Evolutionary conservation across 2,329 filamentous ascomycete genomes (phyloP), one percentile per base, ranked within the genome.

Genomic region (Zymoseptoria tritici): DNA sequence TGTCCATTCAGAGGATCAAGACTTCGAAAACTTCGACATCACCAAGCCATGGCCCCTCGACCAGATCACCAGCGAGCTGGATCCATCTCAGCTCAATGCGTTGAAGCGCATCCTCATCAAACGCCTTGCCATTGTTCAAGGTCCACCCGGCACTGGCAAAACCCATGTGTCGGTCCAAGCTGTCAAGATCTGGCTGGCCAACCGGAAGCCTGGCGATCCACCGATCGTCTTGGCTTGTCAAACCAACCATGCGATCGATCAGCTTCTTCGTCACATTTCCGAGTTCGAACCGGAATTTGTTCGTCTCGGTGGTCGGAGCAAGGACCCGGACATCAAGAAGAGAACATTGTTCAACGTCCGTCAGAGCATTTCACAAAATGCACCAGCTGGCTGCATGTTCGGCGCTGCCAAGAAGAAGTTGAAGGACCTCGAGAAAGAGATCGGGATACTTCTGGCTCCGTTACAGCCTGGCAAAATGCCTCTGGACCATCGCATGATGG

Each of bases 221-320:
- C 89, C 89, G 0, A 85, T 97, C 29, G 80, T 96, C 20, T 79
- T 96, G 3, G 83, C 91, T 0, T 91, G 90, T 7, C 91, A 96
- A 67, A 97, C 91, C 0, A 97, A 97, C 60, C 91, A 96, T 73
- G 91, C 91, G 0, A 77, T 96, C 0, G 91, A 97, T 66, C 91
- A 96, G 70, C 78, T 97, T 0, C 77, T 96, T 0, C 75, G 77
- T 0, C 83, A 87, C 57, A 79, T 91, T 16, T 78, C 84, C 1
- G 70, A 76, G 5, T 88, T 87, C 65, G 85, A 88, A 66, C 72
- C 76, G 0, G 80, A 83, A 1, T 85, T 91, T 59, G 76, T 87
- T 54, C 82, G 87, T 8, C 74, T 90, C 9, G 91, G 91, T 50
- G 85, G 86, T 2, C 82, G 88, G 29, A 89, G 87, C 19, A 82